These are phyloP conservation scores for Amoebophrya sp. DNA, from an alignment of 169 alveolate genomes.

Conservation along the genomic window DNA sequence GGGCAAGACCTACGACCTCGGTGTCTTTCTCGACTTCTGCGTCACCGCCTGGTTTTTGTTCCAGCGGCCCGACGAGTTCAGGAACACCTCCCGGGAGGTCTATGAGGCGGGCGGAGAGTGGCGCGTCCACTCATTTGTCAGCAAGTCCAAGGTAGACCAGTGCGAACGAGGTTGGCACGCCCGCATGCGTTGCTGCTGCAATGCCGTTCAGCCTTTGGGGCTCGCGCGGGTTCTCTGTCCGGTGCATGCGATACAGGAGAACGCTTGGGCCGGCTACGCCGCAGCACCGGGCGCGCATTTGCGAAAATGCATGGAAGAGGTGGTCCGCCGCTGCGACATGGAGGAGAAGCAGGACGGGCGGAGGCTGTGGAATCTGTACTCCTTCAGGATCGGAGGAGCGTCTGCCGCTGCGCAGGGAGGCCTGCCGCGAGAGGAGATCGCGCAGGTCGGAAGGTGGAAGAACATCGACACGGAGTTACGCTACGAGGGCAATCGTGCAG, in stretches of 20 bases:
- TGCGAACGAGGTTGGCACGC: not conserved
- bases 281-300: not conserved
- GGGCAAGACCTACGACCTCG: not conserved
- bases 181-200: not conserved
- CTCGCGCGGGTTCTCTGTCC: not conserved
- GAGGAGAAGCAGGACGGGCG: not conserved
- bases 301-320: not conserved
- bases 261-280: not conserved
- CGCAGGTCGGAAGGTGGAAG: not conserved
- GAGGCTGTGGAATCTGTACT: not conserved
- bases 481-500: not conserved
- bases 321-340: not conserved
- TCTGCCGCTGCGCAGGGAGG: not conserved
- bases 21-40: not conserved
- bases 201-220: not conserved
- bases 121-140: not conserved
- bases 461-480: not conserved
- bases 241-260: not conserved
- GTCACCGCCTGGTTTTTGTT: not conserved
- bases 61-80: not conserved
- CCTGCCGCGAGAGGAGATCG: not conserved
- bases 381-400: not conserved
- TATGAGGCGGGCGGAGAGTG: too few relatives aligned
- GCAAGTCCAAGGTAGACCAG: not conserved
- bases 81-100: not conserved